Conservation (phyloP, 495 filamentous ascomycete genomes). For the Poronia punctata region DNA sequence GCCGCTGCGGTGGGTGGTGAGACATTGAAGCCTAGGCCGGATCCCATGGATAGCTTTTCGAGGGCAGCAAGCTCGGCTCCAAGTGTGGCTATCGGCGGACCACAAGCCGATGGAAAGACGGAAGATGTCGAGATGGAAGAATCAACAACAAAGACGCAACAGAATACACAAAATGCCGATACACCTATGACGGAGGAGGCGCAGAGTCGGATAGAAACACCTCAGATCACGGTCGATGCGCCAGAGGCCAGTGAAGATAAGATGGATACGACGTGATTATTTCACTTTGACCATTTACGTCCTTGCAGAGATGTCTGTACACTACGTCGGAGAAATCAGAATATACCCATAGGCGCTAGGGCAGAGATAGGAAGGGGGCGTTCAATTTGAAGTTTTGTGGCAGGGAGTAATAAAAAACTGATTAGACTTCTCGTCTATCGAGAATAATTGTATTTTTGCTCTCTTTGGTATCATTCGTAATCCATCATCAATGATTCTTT, state of each 20-base stretch:
- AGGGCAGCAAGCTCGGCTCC: slow-evolving; percentile 34
- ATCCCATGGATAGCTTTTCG: slow-evolving; percentile 43
- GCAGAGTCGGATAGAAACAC: slow-evolving; percentile 23
- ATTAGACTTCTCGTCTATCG: too few relatives aligned
- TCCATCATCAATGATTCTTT: too few relatives aligned
- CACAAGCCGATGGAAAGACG: slow-evolving; percentile 56
- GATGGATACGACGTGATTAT: slow-evolving; percentile 67
- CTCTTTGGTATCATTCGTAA: too few relatives aligned
- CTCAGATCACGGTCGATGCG: slow-evolving; percentile 46
- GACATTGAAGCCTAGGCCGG: slow-evolving; percentile 33
- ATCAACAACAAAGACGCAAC: slow-evolving; percentile 37
- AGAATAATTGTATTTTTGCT: too few relatives aligned
- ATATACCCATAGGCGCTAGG: slow-evolving; percentile 5
- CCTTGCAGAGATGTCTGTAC: background rate
- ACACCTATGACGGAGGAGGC: slow-evolving; percentile 37
- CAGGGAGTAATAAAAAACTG: too few relatives aligned
- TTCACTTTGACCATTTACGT: too few relatives aligned
- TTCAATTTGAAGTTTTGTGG: too few relatives aligned
- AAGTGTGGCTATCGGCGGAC: slow-evolving; percentile 41
- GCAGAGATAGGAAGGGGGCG: too few relatives aligned
- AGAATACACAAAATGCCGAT: slow-evolving; percentile 23
- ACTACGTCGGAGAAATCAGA: slow-evolving; percentile 10
- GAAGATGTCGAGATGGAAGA: slow-evolving; percentile 56
- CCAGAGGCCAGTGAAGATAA: slow-evolving; percentile 42
- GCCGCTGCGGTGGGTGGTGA: slow-evolving; percentile 13